These are phyloP conservation scores for Amylocarpus encephaloides DNA, from an alignment of 2,329 filamentous ascomycete genomes.

Conservation along the genomic window DNA sequence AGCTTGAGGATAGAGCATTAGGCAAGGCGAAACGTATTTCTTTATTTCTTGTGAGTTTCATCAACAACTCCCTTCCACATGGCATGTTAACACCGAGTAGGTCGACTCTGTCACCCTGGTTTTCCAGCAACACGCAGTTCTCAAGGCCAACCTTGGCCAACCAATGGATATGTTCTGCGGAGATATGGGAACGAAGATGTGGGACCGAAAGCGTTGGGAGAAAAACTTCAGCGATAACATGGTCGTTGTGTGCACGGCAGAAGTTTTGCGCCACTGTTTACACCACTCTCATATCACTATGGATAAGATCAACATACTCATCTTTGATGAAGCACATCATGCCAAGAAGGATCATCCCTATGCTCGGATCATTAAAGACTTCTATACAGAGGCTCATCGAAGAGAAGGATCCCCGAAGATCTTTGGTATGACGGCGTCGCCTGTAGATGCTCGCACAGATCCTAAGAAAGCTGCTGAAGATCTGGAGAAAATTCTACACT, in stretches of 20 bases:
- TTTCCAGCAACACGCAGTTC: slow-evolving; percentile 79
- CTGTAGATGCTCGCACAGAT: slow-evolving; percentile 76
- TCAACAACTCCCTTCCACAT: slow-evolving; percentile 5
- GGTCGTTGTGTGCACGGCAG: slow-evolving; percentile 88
- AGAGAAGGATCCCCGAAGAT: slow-evolving; percentile 59
- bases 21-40: slow-evolving; percentile 58
- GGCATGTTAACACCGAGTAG: slow-evolving; percentile 32
- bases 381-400: slow-evolving; percentile 51
- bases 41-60: slow-evolving; percentile 67
- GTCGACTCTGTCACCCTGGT: slow-evolving; percentile 85
- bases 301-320: slow-evolving; percentile 75
- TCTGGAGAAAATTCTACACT: slow-evolving; percentile 71
- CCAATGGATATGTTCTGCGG: slow-evolving; percentile 71
- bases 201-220: slow-evolving; percentile 54
- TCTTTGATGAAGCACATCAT: slow-evolving; percentile 96
- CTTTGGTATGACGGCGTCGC: slow-evolving; percentile 95
- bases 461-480: slow-evolving; percentile 63
- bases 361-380: slow-evolving; percentile 81
- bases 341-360: slow-evolving; percentile 92
- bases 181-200: slow-evolving; percentile 53
- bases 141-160: slow-evolving; percentile 74
- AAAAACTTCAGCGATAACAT: slow-evolving; percentile 58
- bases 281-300: slow-evolving; percentile 75
- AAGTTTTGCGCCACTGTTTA: slow-evolving; percentile 74
- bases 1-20: slow-evolving; percentile 61